A percentile compares a stretch with the other conserved stretches of the same genome.
phyloP scores from a whole-genome alignment of 2,329 filamentous ascomycete species.

The Chaetomiaceae sp. region DNA sequence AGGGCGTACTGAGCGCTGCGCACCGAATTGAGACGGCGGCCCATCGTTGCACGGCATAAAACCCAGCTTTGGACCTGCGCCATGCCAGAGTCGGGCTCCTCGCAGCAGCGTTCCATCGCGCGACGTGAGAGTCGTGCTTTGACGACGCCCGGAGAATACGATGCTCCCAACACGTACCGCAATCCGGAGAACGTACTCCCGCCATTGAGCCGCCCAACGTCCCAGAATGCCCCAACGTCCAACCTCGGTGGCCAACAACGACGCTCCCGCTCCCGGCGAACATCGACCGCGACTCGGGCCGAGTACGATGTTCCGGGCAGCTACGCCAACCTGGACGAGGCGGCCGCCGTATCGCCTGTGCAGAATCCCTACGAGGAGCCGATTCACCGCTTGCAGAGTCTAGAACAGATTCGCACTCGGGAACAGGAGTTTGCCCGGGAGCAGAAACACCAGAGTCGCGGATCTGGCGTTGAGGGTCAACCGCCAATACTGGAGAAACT shows the following conservation, averaged over 20 bases:
- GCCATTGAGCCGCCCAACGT: neutral
- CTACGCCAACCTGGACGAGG: conserved; percentile 40
- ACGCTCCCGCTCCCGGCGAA: conserved; percentile 2
- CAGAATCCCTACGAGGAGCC: conserved; percentile 36
- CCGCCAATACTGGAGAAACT: conserved; percentile 4
- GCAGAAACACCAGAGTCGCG: conserved; percentile 9
- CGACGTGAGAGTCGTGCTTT: neutral
- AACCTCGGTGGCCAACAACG: neutral
- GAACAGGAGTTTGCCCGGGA: conserved; percentile 23
- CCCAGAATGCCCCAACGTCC: neutral
- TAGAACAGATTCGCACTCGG: conserved; percentile 33
- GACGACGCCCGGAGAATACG: neutral
- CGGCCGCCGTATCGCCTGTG: conserved; percentile 35
- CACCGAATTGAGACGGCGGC: neutral
- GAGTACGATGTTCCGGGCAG: conserved; percentile 33
- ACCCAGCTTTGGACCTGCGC: neutral
- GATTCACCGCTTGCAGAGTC: conserved; percentile 33
- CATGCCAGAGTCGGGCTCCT: too few species aligned
- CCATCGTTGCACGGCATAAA: neutral
- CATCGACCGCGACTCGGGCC: conserved; percentile 16
- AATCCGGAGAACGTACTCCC: neutral
- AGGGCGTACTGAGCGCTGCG: neutral
- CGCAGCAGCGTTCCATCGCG: neutral
- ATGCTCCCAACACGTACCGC: neutral
- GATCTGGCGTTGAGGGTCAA: neutral